A percentile compares a stretch with the other conserved stretches of the same genome.
These are phyloP conservation scores for Jimgerdemannia flammicorona DNA, from an alignment of 192 early-diverging fungal species.

Conservation along the genomic window DNA sequence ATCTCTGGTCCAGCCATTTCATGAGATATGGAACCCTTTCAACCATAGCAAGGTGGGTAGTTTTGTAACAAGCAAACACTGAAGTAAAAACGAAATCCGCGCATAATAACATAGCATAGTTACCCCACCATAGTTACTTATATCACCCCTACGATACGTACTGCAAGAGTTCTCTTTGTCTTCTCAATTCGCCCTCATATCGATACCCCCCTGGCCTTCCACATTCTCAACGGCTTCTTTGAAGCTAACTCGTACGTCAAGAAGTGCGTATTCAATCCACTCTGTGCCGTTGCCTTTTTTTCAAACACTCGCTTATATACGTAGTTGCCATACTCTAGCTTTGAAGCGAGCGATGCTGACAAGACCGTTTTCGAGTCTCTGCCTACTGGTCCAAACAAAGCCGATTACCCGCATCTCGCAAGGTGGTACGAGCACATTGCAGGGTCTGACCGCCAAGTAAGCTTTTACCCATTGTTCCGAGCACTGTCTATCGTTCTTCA, in stretches of 20 bases:
- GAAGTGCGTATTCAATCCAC: slow-evolving; percentile 57
- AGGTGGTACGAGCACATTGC: slow-evolving; percentile 29
- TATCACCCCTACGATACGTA: too few species aligned
- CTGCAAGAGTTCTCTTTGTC: too few species aligned
- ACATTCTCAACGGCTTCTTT: slow-evolving; percentile 72
- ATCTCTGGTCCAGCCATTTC: too few species aligned
- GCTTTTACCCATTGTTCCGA: neutral
- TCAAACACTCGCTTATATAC: too few species aligned
- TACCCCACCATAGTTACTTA: too few species aligned
- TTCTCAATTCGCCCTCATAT: too few species aligned
- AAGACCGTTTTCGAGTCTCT: slow-evolving; percentile 28
- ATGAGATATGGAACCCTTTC: too few species aligned
- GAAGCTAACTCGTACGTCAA: slow-evolving; percentile 74
- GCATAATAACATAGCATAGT: too few species aligned
- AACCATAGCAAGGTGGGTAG: too few species aligned
- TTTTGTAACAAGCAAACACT: too few species aligned
- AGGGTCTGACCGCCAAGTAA: neutral
- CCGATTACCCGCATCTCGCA: slow-evolving; percentile 25
- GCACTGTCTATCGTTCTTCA: neutral
- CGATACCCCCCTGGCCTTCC: slow-evolving; percentile 56
- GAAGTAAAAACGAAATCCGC: too few species aligned
- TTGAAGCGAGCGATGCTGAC: slow-evolving; percentile 23
- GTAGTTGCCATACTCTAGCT: slow-evolving; percentile 8
- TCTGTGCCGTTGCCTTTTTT: neutral
- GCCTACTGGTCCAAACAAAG: slow-evolving; percentile 24